Percentiles rank a stretch among this genome's conserved stretches.
Evolutionary conservation across 768 basidiomycete species (phyloP).

Genomic region (Xerocomellus chrysenteron): DNA sequence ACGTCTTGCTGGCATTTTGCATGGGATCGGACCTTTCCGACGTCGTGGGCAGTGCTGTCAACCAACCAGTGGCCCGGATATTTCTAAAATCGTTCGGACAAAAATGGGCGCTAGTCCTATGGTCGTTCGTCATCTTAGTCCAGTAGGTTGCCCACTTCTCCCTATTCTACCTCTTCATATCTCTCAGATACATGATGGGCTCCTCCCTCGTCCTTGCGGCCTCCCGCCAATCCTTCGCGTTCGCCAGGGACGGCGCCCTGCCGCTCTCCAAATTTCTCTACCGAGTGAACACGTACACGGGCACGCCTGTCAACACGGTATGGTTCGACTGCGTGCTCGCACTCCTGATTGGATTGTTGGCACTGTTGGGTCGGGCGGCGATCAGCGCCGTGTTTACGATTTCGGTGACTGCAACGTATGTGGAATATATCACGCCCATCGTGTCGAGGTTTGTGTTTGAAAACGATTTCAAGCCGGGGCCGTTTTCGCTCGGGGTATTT

Average conservation of each 20-base stretch:
- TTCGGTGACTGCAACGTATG: constrained; percentile 42
- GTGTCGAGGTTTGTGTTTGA: constrained; percentile 46
- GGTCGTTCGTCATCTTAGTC: constrained; percentile 50
- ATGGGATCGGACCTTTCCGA: constrained; percentile 50
- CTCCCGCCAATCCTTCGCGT: constrained; percentile 55
- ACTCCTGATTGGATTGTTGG: constrained; percentile 48
- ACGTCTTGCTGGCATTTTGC: constrained; percentile 55
- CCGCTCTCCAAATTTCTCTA: constrained; percentile 55
- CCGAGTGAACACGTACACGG: constrained; percentile 47
- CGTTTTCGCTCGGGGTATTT: constrained; percentile 43
- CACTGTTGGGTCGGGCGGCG: constrained; percentile 51
- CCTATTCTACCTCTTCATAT: not conserved
- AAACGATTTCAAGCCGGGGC: constrained; percentile 45
- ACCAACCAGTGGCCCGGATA: constrained; percentile 45
- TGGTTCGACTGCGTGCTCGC: constrained; percentile 47
- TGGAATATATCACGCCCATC: constrained; percentile 48
- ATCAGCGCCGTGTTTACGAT: constrained; percentile 57
- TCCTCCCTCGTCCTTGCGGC: constrained; percentile 42
- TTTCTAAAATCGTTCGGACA: constrained; percentile 41
- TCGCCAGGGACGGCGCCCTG: constrained; percentile 57
- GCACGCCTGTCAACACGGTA: constrained; percentile 59
- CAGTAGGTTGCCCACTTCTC: constrained; percentile 32
- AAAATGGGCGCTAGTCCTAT: constrained; percentile 44
- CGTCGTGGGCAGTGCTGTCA: constrained; percentile 30
- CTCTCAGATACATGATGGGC: constrained; percentile 44